Base-by-base conservation (phyloP, 768 basidiomycete species). In the Kwoniella dendrophila region DNA sequence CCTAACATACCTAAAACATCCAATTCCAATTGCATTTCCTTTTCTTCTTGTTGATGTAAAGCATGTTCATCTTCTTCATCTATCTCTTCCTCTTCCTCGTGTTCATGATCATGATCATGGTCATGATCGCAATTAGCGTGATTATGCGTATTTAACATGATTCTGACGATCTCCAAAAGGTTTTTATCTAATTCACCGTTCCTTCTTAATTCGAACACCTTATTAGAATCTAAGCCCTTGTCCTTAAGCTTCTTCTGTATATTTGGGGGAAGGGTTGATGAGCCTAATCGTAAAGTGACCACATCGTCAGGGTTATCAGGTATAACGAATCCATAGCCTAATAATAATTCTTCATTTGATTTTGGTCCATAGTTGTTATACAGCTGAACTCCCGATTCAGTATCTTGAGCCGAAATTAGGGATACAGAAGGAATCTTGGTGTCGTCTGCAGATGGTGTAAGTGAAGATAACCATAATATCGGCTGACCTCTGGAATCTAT, bases 311-410 rank as follows among this genome's bases (percentile, higher is more conserved):
- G 88, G 66, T 96, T 96, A 29, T 85, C 65, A 1, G 84, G 80
- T 3, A 94, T 75, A 0, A 89, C 85, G 79, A 97, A 98, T 0
- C 95, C 94, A 72, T 96, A 97, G 4, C 90, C 92, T 3, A 97
- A 83, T 47, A 97, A 85, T 44, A 97, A 84, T 78, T 94, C 90
- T 27, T 90, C 84, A 76, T 95, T 94, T 0, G 91, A 86, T 75
- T 96, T 96, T 0, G 87, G 85, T 0, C 93, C 94, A 76, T 96
- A 96, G 75, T 95, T 95, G 80, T 93, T 95, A 81, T 88, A 86
- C 20, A 94, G 80, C 75, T 92, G 88, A 26, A 82, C 71, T 16
- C 82, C 84, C 0, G 78, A 63, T 1, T 65, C 63, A 3, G 82
- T 80, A 0, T 81, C 50, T 0, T 70, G 76, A 68, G 88, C 87